A percentile compares a stretch with the other conserved stretches of the same genome.
Conservation (phyloP, 768 basidiomycete species). For the Leccinellum luteum region DNA sequence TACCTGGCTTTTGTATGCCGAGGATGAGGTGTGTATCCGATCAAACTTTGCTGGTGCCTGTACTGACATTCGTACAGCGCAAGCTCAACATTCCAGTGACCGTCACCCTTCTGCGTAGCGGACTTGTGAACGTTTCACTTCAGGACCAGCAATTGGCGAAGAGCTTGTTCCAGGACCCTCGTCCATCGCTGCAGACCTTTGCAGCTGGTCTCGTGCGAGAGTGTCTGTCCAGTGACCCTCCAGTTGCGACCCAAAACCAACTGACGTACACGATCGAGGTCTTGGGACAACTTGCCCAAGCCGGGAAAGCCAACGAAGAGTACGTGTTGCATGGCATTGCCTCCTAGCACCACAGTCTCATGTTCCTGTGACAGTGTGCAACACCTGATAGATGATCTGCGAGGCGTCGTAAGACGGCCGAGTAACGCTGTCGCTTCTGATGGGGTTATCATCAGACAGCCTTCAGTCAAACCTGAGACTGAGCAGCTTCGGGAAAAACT, state of each 20-base stretch:
- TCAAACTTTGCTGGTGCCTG: not conserved
- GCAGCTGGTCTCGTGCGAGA: constrained; percentile 82
- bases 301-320: constrained; percentile 84
- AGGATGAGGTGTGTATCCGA: constrained; percentile 74
- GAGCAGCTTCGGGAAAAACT: constrained; percentile 75
- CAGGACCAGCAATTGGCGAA: constrained; percentile 93
- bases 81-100: constrained; percentile 97
- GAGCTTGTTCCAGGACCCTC: constrained; percentile 73
- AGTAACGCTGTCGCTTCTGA: constrained; percentile 40
- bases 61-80: constrained; percentile 50
- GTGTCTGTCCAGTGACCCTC: constrained; percentile 77
- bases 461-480: constrained; percentile 63
- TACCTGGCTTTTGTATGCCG: constrained; percentile 93
- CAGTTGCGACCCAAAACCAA: constrained; percentile 75
- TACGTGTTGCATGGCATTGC: constrained; percentile 39
- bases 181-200: constrained; percentile 75
- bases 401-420: constrained; percentile 55
- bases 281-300: constrained; percentile 66
- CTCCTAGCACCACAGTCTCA: not conserved
- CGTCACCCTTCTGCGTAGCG: constrained; percentile 79
- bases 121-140: constrained; percentile 70
- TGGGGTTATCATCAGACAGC: constrained; percentile 37
- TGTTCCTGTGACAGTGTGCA: constrained; percentile 48
- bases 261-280: constrained; percentile 81
- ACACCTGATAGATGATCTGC: constrained; percentile 78